Evolutionary conservation across 1,284 basidiomycete genomes (phyloP).

Genomic region (Cryptococcus sp.): DNA sequence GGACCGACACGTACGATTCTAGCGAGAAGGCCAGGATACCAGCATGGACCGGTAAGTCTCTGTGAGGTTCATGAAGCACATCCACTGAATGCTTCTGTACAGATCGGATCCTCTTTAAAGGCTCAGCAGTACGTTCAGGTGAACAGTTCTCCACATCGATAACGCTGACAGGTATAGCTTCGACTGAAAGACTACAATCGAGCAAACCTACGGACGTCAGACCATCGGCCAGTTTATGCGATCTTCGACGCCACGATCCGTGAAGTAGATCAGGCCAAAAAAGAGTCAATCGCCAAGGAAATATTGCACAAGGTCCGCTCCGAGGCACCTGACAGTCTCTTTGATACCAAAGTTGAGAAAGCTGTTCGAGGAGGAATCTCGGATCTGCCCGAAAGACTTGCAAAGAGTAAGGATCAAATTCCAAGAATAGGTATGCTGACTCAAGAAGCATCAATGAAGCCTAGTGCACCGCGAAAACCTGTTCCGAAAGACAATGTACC

Average conservation of each 20-base stretch:
- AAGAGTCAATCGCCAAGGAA: constrained; percentile 63
- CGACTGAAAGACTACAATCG: constrained; percentile 50
- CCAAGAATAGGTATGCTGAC: too few species aligned
- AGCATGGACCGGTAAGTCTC: constrained; percentile 80
- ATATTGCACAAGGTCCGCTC: constrained; percentile 21
- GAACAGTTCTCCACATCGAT: constrained; percentile 54
- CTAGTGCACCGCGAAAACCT: constrained; percentile 8
- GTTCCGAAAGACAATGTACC: background rate
- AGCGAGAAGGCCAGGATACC: constrained; percentile 95
- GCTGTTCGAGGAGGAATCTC: constrained; percentile 12
- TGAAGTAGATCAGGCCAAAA: constrained; percentile 71
- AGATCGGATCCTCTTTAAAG: constrained; percentile 90
- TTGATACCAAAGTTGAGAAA: constrained; percentile 16
- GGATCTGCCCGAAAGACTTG: background rate
- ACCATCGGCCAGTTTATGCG: constrained; percentile 92
- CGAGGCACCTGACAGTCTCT: background rate
- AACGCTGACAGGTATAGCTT: constrained; percentile 10
- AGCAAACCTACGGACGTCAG: constrained; percentile 79
- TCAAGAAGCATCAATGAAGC: background rate
- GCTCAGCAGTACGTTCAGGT: constrained; percentile 58
- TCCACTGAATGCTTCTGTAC: constrained; percentile 3
- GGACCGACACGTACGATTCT: constrained; percentile 80
- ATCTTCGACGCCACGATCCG: constrained; percentile 72
- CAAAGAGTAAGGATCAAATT: too few species aligned
- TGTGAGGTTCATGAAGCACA: background rate